Percentiles rank a stretch among this genome's conserved stretches.
Evolutionary conservation across 164 flowering plant genomes (phyloP).

Genomic region (Santalum album): DNA sequence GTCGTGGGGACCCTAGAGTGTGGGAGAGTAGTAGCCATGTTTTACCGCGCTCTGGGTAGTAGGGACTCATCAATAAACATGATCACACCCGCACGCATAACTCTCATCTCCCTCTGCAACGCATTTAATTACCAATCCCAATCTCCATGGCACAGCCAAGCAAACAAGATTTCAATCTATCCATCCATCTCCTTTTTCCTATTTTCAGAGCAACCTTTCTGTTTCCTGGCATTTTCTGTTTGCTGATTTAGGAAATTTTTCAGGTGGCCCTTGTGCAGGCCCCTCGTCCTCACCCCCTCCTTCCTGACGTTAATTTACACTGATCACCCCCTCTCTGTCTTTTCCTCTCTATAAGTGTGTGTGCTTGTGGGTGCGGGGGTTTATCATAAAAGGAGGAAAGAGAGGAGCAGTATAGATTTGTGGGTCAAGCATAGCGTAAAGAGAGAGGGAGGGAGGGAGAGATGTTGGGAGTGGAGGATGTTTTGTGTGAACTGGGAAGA

Average conservation of each 20-base stretch:
- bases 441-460: too few relatives aligned
- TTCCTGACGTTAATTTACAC: not conserved
- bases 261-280: slow-evolving; percentile 12
- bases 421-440: too few relatives aligned
- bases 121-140: not conserved
- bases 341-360: not conserved
- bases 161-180: too few relatives aligned
- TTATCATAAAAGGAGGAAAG: too few relatives aligned
- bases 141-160: too few relatives aligned
- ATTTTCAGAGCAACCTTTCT: not conserved
- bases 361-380: too few relatives aligned
- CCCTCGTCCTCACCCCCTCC: slow-evolving; percentile 4
- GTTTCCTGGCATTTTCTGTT: slow-evolving; percentile 1
- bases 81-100: slow-evolving; percentile 53
- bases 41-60: not conserved
- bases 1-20: too few relatives aligned
- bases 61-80: slow-evolving; percentile 12
- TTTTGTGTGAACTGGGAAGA: slow-evolving; percentile 34
- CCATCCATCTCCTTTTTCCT: not conserved
- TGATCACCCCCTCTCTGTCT: not conserved
- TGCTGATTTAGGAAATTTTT: not conserved
- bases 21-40: too few relatives aligned
- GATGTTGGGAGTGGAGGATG: slow-evolving; percentile 28
- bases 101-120: slow-evolving; percentile 35
- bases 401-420: too few relatives aligned